Conservation (phyloP, 1,284 basidiomycete genomes). For the Trichosporon faecale region DNA sequence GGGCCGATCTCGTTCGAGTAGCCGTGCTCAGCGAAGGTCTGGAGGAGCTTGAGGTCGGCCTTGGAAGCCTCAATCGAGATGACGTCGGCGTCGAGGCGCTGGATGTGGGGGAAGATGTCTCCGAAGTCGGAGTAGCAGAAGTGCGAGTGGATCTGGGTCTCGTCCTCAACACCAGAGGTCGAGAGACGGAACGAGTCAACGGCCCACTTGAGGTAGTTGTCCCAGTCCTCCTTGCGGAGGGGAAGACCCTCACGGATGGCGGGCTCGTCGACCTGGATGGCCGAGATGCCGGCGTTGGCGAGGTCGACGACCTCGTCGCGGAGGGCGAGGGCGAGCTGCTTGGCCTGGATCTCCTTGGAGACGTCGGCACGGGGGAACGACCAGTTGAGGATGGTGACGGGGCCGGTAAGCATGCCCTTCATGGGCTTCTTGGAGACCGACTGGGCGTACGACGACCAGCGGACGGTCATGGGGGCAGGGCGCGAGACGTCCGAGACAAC, state of each 20-base stretch:
- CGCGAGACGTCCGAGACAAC: constrained; percentile 98
- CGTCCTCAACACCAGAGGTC: constrained; percentile 87
- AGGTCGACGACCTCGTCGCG: constrained; percentile 98
- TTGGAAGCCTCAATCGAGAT: constrained; percentile 99
- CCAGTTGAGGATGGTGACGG: constrained; percentile 98
- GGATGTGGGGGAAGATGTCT: constrained; percentile 97
- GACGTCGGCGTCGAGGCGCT: constrained; percentile 96
- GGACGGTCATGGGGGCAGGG: constrained; percentile 88
- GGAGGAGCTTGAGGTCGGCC: constrained; percentile 94
- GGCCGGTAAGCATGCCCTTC: constrained; percentile 99
- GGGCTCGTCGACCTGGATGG: constrained; percentile 98
- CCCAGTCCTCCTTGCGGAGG: constrained; percentile 91
- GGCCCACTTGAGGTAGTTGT: constrained; percentile 91
- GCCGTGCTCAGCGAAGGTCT: constrained; percentile 90
- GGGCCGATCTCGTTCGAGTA: constrained; percentile 99
- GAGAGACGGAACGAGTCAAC: constrained; percentile 96
- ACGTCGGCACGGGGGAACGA: constrained; percentile 99
- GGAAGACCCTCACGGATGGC: constrained; percentile 99
- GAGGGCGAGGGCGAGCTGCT: constrained; percentile 96
- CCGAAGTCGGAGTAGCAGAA: constrained; percentile 75
- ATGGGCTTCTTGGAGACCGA: constrained; percentile 89
- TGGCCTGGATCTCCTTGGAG: constrained; percentile 92
- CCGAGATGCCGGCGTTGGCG: constrained; percentile 93
- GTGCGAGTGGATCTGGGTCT: constrained; percentile 94
- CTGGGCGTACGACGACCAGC: constrained; percentile 97